phyloP scores from a whole-genome alignment of 2,329 filamentous ascomycete genomes.

The Bipolaris cookei region DNA sequence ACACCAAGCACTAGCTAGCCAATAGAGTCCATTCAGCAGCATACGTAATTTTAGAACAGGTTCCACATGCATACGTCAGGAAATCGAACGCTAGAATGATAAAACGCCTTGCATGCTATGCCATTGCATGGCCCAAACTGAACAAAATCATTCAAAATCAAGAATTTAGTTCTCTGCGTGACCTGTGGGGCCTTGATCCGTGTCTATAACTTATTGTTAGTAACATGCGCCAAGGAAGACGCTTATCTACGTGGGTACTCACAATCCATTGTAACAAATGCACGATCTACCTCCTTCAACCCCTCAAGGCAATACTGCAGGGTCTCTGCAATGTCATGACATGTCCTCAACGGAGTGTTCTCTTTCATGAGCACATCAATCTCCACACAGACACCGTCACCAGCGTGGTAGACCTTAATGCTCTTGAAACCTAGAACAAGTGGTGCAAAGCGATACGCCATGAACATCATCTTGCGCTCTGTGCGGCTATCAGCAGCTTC shows the following conservation, averaged over 20 bases:
- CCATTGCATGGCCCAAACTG: not conserved
- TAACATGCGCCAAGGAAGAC: not conserved
- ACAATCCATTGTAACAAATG: conserved; percentile 61
- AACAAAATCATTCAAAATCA: not conserved
- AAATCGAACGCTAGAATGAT: conserved; percentile 1
- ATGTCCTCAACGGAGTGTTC: conserved; percentile 58
- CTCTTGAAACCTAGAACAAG: conserved; percentile 62
- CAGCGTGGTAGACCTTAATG: conserved; percentile 65
- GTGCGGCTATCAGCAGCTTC: conserved; percentile 60
- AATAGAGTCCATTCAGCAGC: no score
- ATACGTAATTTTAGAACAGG: not conserved
- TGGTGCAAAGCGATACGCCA: conserved; percentile 64
- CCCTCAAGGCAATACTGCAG: conserved; percentile 68
- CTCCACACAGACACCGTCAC: conserved; percentile 68
- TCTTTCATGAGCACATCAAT: conserved; percentile 65
- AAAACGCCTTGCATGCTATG: conserved; percentile 11
- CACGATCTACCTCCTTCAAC: conserved; percentile 59
- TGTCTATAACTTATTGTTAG: conserved; percentile 28
- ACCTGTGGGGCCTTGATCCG: conserved; percentile 34
- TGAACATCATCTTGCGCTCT: conserved; percentile 64
- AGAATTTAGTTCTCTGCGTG: conserved; percentile 17
- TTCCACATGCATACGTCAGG: not conserved
- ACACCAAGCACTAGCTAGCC: no score
- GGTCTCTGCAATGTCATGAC: conserved; percentile 68
- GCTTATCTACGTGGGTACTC: conserved; percentile 26